Percentiles rank a stretch among this genome's conserved stretches.
Conservation (phyloP, 345 rosid species). For the Heritiera fomes region DNA sequence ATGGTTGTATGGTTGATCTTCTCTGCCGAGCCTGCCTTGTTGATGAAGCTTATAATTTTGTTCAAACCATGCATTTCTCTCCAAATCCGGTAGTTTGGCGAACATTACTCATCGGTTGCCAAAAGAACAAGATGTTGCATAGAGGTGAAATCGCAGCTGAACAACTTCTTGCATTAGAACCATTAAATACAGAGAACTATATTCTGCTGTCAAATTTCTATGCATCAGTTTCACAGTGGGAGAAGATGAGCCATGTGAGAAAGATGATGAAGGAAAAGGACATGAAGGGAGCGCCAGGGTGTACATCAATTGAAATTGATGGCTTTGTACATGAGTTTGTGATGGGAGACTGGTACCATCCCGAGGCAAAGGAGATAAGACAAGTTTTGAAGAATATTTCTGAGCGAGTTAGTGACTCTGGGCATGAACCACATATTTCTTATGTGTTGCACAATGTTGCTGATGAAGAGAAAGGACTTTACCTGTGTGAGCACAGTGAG, state of each 20-base stretch:
- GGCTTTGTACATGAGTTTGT: conserved; percentile 19
- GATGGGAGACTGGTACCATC: conserved; percentile 19
- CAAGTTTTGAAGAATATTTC: conserved; percentile 6
- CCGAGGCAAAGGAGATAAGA: conserved; percentile 19
- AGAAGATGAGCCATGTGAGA: conserved; percentile 29
- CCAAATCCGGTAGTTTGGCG: conserved; percentile 50
- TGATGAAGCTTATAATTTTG: conserved; percentile 44
- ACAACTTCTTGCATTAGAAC: conserved; percentile 18
- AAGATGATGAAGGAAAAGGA: conserved; percentile 31
- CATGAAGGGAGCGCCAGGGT: conserved; percentile 28
- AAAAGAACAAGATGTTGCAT: conserved; percentile 21
- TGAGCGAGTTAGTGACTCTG: conserved; percentile 18
- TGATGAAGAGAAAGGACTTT: conserved; percentile 32
- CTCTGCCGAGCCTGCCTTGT: conserved; percentile 53
- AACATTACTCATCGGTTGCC: conserved; percentile 36
- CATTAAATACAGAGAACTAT: conserved; percentile 26
- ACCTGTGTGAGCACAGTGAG: conserved; percentile 31
- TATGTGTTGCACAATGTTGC: conserved; percentile 14
- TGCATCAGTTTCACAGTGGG: conserved; percentile 44
- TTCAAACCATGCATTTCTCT: conserved; percentile 46
- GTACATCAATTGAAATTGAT: conserved; percentile 20
- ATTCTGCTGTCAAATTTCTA: conserved; percentile 48
- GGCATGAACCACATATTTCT: conserved; percentile 7
- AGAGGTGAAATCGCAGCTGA: conserved; percentile 10
- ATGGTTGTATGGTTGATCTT: conserved; percentile 50